Evolutionary conservation across 1,139 yeast genomes (phyloP), one percentile per base, ranked within the genome.

Genomic region (Zygotorulaspora mrakii): DNA sequence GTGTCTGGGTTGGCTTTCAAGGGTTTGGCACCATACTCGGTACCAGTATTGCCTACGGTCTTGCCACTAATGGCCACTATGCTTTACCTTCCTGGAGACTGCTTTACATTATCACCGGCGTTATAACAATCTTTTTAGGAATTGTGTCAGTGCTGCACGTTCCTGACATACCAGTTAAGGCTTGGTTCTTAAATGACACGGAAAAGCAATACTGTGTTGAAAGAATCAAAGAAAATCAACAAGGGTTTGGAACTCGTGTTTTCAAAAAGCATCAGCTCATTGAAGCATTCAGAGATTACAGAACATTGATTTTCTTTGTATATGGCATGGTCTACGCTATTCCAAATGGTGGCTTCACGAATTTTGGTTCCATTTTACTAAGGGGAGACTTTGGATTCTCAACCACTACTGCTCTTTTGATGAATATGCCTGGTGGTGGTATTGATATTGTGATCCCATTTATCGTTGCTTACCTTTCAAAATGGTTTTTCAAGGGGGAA

Each of bases 131-230:
- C 13, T 41, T 68, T n/a, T 46, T 71, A 10, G 78, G 78, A 2
- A 33, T 73, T 11, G 40, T 65, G 8, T 56, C 72, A 29, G 49
- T 59, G 30, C 49, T 73, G 27, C 68, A 69, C 42, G 54, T 73
- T 35, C 82, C 82, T 5, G 73, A 73, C 49, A 55, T 59, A 24
- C 78, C 78, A 13, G 55, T 68, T 4, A 56, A 61, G 10, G 74
- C 76, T 10, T 68, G 69, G 68, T 70, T 69, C 50, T 65, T 77
- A 34, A 65, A 64, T 11, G 70, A 67, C 4, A 63, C 65, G 23
- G 84, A 80, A 45, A 72, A 70, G 57, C 53, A 67, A 43, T 59
- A 71, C 50, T 69, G 70, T n/a, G 66, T 76, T 29, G 73, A 73
- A 34, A 64, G 75, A 38, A 73, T 79, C 63, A 56, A 67, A 37